Base-by-base conservation (phyloP, 805 yeast genomes). In the Yueomyces sp. region DNA sequence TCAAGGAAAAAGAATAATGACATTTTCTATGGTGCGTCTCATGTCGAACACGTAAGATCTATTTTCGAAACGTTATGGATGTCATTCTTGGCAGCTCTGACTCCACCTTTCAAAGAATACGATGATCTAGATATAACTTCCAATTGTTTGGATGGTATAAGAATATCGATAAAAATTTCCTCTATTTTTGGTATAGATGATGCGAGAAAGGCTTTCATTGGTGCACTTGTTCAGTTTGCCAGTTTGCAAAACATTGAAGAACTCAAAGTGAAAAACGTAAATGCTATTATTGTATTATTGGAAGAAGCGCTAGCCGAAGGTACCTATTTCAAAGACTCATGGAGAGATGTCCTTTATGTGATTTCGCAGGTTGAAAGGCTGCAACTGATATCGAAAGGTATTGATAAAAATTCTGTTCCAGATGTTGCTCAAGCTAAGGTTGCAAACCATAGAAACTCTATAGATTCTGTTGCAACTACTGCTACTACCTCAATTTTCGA, bases 11-110 rank as follows among this genome's bases (percentile, higher is more conserved):
- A 63, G 42, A 72, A 68, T 39, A 64, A 68, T 27, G 64, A 63
- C 26, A 70, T 76, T 0, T 88, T 79, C 57, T 85, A 85, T 60
- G 76, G 80, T 26, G 96, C 96, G 0, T 76, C 87, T 2, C 90
- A 84, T 55, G 76, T 84, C 12, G 94, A 86, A 52, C 96, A 90
- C 58, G 95, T 90, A 12, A 81, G 76, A 57, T 88, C 96, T 1
- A 85, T 94, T 57, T 90, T 92, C 64, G 96, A 90, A 54, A 85
- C 85, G 19, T 67, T 84, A 39, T 92, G 99, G 99, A 88, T 94
- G 96, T 86, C 96, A 0, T 76, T 92, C 40, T 70, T 92, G 51
- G 97, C 97, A 5, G 96, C 94, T 0, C 69, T 92, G 41, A 87
- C 96, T 0, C 90, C 94, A 3, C 94, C 96, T 4, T 87, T 88